Base-by-base conservation (phyloP, 2,329 filamentous ascomycete genomes). In the Rosellinia necatrix region DNA sequence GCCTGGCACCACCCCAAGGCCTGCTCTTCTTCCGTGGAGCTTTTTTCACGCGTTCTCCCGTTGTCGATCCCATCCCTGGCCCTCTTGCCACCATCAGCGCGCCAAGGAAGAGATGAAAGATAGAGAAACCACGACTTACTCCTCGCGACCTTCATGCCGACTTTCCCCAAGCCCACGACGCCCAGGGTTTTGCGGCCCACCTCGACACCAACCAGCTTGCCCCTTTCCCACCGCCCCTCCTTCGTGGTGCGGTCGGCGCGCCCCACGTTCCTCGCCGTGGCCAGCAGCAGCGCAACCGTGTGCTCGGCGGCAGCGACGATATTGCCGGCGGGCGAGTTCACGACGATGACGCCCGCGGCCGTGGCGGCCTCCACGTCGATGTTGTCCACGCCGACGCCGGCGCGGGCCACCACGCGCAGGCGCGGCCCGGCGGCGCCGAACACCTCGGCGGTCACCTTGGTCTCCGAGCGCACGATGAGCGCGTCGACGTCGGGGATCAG, bases 351-450 rank as follows among this genome's bases (percentile, higher is more conserved):
- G 17, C 90, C 90, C 50, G 85, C 78, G 34, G 81, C 78, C 0
- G 89, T 93, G 2, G 90, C 90, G 6, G 85, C 83, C 29, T 84
- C 77, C 0, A 93, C 86, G 68, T 93, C 81, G 44, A 94, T 90
- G 74, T 93, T 92, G 74, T 93, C 89, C 21, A 93, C 89, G 27
- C 89, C 90, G 1, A 93, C 90, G 10, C 90, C 90, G 10, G 90
- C 90, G 58, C 90, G 80, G 2, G 89, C 90, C 19, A 94, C 89
- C 10, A 93, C 90, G 62, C 88, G 87, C 48, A 93, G 79, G 56
- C 84, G 88, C 63, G 78, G 82, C 8, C 84, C 89, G 1, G 86
- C 86, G 10, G 77, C 73, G 3, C 25, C 19, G 10, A 93, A 78
- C 1, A 93, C 78, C 2, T 81, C 75, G 0, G 87, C 81, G 0